phyloP scores from a whole-genome alignment of 306 rosid genomes.

The Betula pendula region DNA sequence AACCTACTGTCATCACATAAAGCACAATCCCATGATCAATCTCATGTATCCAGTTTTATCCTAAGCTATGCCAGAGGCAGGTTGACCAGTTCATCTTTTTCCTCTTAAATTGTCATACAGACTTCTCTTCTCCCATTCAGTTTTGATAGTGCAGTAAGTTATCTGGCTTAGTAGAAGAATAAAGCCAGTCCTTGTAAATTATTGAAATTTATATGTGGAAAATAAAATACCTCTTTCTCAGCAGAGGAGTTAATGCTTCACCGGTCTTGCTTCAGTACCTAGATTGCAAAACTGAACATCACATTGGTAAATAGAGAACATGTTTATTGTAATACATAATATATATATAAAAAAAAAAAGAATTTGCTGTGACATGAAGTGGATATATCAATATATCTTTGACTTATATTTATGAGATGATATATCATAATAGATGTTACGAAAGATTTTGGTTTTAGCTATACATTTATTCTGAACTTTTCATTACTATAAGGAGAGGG shows the following conservation, averaged over 20 bases:
- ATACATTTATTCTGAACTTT: too few relatives aligned
- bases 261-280: background rate
- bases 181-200: slow-evolving; percentile 18
- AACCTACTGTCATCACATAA: slow-evolving; percentile 95
- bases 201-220: background rate
- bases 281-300: background rate
- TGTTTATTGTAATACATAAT: background rate
- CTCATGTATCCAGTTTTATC: slow-evolving; percentile 14
- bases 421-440: too few relatives aligned
- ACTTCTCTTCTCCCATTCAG: slow-evolving; percentile 20
- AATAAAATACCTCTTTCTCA: background rate
- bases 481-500: too few relatives aligned
- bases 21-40: slow-evolving; percentile 25
- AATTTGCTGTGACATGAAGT: too few relatives aligned
- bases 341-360: too few relatives aligned
- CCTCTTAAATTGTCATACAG: slow-evolving; percentile 15
- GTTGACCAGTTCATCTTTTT: slow-evolving; percentile 18
- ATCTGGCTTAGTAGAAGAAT: slow-evolving; percentile 16
- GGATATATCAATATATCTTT: too few relatives aligned
- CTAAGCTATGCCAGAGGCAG: slow-evolving; percentile 25
- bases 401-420: too few relatives aligned
- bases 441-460: too few relatives aligned
- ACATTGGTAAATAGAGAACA: too few relatives aligned
- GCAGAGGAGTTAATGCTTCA: background rate
- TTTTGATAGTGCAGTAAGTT: slow-evolving; percentile 22